These are phyloP conservation scores for Eleusine indica DNA, from an alignment of 176 grass and related monocot species.

Conservation along the genomic window DNA sequence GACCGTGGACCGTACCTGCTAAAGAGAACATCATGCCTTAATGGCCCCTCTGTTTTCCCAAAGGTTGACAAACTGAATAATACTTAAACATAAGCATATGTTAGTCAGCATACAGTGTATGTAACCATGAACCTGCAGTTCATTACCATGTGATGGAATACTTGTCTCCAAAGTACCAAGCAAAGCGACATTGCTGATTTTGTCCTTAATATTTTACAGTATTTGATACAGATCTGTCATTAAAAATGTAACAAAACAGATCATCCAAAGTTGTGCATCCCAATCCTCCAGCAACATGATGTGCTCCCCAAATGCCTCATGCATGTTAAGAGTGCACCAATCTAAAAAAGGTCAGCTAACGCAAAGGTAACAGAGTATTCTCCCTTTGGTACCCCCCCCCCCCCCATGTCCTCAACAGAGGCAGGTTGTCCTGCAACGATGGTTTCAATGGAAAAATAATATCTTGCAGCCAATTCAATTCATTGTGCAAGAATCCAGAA, in stretches of 20 bases:
- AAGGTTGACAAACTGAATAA: conserved; percentile 59
- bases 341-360: conserved; percentile 34
- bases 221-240: conserved; percentile 57
- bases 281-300: conserved; percentile 42
- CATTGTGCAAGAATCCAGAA: conserved; percentile 55
- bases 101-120: conserved; percentile 52
- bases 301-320: conserved; percentile 44
- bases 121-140: conserved; percentile 36
- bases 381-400: conserved; percentile 12
- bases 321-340: conserved; percentile 36
- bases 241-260: conserved; percentile 40
- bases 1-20: conserved; percentile 35
- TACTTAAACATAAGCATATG: conserved; percentile 33
- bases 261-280: conserved; percentile 49
- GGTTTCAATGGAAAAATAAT: conserved; percentile 35
- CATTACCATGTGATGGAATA: conserved; percentile 50
- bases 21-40: conserved; percentile 42
- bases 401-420: conserved; percentile 38
- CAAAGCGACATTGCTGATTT: conserved; percentile 55
- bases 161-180: conserved; percentile 61
- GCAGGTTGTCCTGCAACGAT: conserved; percentile 44
- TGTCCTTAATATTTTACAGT: conserved; percentile 48
- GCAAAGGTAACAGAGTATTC: conserved; percentile 38
- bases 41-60: conserved; percentile 48
- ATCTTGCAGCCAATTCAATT: conserved; percentile 47